Percentiles rank a stretch among this genome's conserved stretches.
These are phyloP conservation scores for Mortierella sp. DNA, from an alignment of 371 early-diverging fungal species.

Conservation along the genomic window DNA sequence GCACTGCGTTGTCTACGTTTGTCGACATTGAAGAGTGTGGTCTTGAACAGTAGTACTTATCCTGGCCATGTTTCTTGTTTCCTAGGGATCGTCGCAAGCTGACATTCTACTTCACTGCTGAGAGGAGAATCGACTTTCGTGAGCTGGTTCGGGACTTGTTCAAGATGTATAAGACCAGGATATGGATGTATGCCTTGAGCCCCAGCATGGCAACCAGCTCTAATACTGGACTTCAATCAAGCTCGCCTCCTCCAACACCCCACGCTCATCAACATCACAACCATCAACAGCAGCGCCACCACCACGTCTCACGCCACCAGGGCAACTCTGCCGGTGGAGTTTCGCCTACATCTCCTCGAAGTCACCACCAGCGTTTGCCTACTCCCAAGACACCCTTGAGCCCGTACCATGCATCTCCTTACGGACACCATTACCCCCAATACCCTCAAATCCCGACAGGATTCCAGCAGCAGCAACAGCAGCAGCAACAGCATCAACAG, in stretches of 20 bases:
- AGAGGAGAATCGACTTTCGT: constrained; percentile 97
- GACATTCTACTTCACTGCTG: constrained; percentile 95
- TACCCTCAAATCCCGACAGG: constrained; percentile 18
- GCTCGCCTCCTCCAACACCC: constrained; percentile 21
- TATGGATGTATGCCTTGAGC: constrained; percentile 91
- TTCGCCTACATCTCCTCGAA: constrained; percentile 5
- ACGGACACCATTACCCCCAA: constrained; percentile 17
- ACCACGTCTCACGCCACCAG: constrained; percentile 15
- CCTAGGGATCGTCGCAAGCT: constrained; percentile 93
- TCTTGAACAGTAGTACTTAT: too few species aligned
- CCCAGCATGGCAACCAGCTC: constrained; percentile 25
- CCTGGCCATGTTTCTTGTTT: not conserved
- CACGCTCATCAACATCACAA: not conserved
- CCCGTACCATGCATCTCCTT: constrained; percentile 12
- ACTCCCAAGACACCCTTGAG: constrained; percentile 13
- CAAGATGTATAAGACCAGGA: constrained; percentile 98
- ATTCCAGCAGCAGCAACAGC: constrained; percentile 14
- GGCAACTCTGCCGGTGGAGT: not conserved
- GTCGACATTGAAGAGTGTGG: not conserved
- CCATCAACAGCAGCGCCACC: constrained; percentile 5
- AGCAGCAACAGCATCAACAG: constrained; percentile 13
- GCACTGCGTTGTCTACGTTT: not conserved
- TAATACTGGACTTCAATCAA: constrained; percentile 18
- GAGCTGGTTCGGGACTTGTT: constrained; percentile 98
- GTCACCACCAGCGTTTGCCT: constrained; percentile 4